These are phyloP conservation scores for Grammothele lineata DNA, from an alignment of 768 basidiomycete species.

Conservation along the genomic window DNA sequence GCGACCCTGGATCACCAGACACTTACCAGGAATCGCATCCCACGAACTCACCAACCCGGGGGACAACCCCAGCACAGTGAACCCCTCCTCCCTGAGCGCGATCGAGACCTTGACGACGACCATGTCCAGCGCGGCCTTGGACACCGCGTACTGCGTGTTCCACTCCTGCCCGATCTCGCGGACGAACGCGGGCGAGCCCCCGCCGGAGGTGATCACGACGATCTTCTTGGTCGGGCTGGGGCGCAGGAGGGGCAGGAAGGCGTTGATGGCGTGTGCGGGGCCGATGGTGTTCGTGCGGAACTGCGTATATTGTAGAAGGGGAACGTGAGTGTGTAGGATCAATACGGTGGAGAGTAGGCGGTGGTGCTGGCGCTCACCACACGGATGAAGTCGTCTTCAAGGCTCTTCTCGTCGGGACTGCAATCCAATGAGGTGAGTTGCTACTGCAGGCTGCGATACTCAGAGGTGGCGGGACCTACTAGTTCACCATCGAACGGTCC, in stretches of 20 bases:
- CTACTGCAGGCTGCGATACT: too few species aligned
- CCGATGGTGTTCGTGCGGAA: constrained; percentile 34
- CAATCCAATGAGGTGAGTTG: not conserved
- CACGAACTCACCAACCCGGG: too few species aligned
- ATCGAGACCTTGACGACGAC: constrained; percentile 24
- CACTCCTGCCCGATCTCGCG: constrained; percentile 19
- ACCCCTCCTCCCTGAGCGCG: too few species aligned
- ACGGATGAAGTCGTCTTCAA: constrained; percentile 21
- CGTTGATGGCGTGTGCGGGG: constrained; percentile 30
- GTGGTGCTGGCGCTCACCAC: constrained; percentile 16
- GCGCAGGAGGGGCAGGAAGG: constrained; percentile 36
- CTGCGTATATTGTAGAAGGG: constrained; percentile 7
- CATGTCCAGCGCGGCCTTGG: constrained; percentile 36
- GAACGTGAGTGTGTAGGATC: too few species aligned
- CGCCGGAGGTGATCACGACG: constrained; percentile 28
- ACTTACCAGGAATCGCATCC: not conserved
- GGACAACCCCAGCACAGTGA: constrained; percentile 15
- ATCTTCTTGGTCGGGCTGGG: constrained; percentile 32
- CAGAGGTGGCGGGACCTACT: too few species aligned
- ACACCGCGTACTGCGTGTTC: constrained; percentile 27
- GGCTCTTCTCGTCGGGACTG: constrained; percentile 14
- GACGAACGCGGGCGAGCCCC: too few species aligned
- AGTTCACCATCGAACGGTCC: constrained; percentile 16
- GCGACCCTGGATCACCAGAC: constrained; percentile 14
- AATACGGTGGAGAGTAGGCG: too few species aligned